Percentiles rank a stretch among this genome's conserved stretches.
These are phyloP conservation scores for Penicillium atrosanguineum DNA, from an alignment of 495 filamentous ascomycete genomes.

Conservation along the genomic window DNA sequence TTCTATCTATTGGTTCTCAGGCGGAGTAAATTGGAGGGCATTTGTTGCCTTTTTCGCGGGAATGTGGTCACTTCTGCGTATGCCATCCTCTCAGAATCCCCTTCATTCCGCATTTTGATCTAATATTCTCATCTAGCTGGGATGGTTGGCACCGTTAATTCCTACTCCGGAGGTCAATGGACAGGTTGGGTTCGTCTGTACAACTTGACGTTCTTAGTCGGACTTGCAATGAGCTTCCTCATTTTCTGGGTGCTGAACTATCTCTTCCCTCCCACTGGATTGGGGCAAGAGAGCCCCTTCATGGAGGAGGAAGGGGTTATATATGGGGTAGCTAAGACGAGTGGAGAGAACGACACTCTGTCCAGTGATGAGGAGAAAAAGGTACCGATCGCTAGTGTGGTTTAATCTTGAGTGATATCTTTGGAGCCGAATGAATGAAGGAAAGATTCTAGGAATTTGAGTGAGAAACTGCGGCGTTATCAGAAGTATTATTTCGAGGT, in stretches of 20 bases:
- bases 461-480: no score
- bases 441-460: no score
- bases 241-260: conserved; percentile 27
- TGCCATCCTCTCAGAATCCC: neutral
- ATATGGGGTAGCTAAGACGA: neutral
- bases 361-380: neutral
- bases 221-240: conserved; percentile 36
- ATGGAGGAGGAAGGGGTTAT: neutral
- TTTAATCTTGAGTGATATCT: neutral
- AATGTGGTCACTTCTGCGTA: conserved; percentile 37
- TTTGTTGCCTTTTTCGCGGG: conserved; percentile 39
- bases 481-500: neutral
- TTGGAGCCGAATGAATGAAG: no score
- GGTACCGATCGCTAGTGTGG: neutral
- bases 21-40: conserved; percentile 44
- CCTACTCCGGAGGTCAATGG: neutral
- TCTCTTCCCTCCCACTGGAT: conserved; percentile 31
- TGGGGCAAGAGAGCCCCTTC: neutral
- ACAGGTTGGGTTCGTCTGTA: conserved; percentile 26
- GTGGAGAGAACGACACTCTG: neutral
- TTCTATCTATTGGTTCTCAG: conserved; percentile 11
- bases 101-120: neutral
- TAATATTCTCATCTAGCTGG: neutral
- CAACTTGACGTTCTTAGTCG: conserved; percentile 39
- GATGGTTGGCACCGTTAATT: conserved; percentile 27